Conservation (phyloP, 2,329 filamentous ascomycete species). For the Pseudogymnoascus sp. region DNA sequence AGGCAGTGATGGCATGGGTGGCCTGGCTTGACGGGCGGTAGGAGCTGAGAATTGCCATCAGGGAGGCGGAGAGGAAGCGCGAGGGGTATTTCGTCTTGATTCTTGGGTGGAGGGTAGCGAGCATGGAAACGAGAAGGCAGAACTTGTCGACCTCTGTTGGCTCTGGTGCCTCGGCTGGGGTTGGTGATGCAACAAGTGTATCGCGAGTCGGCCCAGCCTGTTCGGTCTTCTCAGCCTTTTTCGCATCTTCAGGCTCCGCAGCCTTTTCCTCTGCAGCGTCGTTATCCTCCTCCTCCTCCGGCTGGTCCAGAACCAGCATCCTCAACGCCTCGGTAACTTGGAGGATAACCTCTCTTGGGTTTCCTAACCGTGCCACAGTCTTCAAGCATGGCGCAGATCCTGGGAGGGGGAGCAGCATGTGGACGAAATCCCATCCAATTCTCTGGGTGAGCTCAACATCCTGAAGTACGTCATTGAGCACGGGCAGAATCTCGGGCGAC, state of each 20-base stretch:
- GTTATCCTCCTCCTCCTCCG: conserved; percentile 33
- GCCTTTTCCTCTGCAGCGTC: conserved; percentile 20
- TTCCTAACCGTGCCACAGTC: conserved; percentile 67
- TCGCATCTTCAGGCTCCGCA: conserved; percentile 16
- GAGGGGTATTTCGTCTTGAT: conserved; percentile 72
- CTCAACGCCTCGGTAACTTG: conserved; percentile 70
- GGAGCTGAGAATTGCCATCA: conserved; percentile 60
- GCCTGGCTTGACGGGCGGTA: conserved; percentile 57
- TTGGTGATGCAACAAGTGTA: conserved; percentile 10
- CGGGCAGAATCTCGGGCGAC: conserved; percentile 55
- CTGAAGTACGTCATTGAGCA: conserved; percentile 59
- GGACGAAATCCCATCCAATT: conserved; percentile 78
- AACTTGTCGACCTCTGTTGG: conserved; percentile 42
- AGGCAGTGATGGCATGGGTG: conserved; percentile 61
- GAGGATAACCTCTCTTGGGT: conserved; percentile 72
- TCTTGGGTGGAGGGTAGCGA: conserved; percentile 63
- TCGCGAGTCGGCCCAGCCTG: not conserved
- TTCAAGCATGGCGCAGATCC: conserved; percentile 58
- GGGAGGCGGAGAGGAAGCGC: conserved; percentile 67
- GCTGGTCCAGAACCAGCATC: conserved; percentile 40
- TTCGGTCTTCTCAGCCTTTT: conserved; percentile 11
- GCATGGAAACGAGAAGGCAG: conserved; percentile 59
- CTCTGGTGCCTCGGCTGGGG: conserved; percentile 13
- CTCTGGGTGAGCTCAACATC: conserved; percentile 61
- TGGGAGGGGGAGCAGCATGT: conserved; percentile 60